phyloP scores from a whole-genome alignment of 2,329 filamentous ascomycete genomes.

The Epichloe amarillans region DNA sequence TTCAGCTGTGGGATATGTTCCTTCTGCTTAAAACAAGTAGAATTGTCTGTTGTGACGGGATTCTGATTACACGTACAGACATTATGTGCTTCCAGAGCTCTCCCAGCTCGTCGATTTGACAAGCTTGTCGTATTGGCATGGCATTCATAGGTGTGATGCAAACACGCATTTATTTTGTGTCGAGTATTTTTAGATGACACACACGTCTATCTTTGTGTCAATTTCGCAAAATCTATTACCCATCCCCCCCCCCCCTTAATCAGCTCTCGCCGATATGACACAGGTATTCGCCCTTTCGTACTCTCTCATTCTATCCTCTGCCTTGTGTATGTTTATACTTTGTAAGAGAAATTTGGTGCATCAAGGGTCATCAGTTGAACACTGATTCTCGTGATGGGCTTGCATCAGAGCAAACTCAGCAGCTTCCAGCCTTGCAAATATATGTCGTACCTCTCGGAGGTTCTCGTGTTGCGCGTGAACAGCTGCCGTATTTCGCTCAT shows the following conservation, averaged over 20 bases:
- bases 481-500: conserved; percentile 55
- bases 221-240: too few species aligned
- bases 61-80: too few species aligned
- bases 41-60: too few species aligned
- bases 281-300: too few species aligned
- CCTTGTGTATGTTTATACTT: not conserved
- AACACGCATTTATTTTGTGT: not conserved
- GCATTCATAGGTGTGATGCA: not conserved
- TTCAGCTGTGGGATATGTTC: too few species aligned
- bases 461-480: conserved; percentile 48
- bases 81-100: too few species aligned
- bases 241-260: too few species aligned
- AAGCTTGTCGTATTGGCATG: not conserved
- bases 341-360: not conserved
- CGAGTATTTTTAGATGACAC: too few species aligned
- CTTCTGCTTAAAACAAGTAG: too few species aligned
- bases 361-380: not conserved
- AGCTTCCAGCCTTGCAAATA: conserved; percentile 49
- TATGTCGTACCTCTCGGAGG: conserved; percentile 58
- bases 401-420: conserved; percentile 3
- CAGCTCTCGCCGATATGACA: too few species aligned
- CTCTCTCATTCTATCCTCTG: not conserved
- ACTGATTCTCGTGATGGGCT: not conserved
- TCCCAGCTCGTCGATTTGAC: not conserved
- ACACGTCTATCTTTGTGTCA: too few species aligned